Percentiles rank a stretch among this genome's conserved stretches.
Conservation (phyloP, 1,139 yeast species). For the Saccharomyces hybrid region DNA sequence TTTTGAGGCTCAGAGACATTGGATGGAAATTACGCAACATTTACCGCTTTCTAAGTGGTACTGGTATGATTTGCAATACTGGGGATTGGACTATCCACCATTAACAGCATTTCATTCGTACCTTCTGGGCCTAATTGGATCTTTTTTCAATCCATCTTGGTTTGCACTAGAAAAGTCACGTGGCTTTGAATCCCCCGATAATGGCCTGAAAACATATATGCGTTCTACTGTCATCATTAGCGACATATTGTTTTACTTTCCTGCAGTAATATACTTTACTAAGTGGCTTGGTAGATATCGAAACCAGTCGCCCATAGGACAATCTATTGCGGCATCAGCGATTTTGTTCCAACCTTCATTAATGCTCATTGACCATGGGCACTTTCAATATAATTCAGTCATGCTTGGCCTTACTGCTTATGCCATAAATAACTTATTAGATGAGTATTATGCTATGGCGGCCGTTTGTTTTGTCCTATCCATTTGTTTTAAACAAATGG, state of each 20-base stretch:
- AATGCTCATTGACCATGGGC: slow-evolving; percentile 89
- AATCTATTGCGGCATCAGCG: slow-evolving; percentile 65
- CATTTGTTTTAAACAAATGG: slow-evolving; percentile 89
- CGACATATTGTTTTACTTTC: slow-evolving; percentile 68
- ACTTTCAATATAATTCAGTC: slow-evolving; percentile 88
- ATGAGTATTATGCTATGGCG: slow-evolving; percentile 57
- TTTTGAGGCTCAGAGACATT: slow-evolving; percentile 96
- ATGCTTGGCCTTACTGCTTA: slow-evolving; percentile 82
- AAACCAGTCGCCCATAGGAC: slow-evolving; percentile 57
- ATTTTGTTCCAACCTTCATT: slow-evolving; percentile 76
- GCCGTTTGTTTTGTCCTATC: slow-evolving; percentile 76
- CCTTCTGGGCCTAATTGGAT: slow-evolving; percentile 67
- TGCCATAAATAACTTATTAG: slow-evolving; percentile 57
- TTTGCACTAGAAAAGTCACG: slow-evolving; percentile 65
- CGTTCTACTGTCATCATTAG: slow-evolving; percentile 68
- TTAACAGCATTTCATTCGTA: slow-evolving; percentile 91
- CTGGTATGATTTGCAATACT: slow-evolving; percentile 77
- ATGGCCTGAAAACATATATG: slow-evolving; percentile 66
- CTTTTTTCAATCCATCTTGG: slow-evolving; percentile 59
- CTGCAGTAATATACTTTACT: slow-evolving; percentile 66
- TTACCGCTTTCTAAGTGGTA: slow-evolving; percentile 79
- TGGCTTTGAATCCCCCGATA: slow-evolving; percentile 57
- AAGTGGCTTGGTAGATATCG: slow-evolving; percentile 54
- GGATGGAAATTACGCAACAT: slow-evolving; percentile 86
- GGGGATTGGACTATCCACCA: slow-evolving; percentile 98